These are phyloP conservation scores for Mitragyna speciosa DNA, from an alignment of 257 asterid species.

Conservation along the genomic window DNA sequence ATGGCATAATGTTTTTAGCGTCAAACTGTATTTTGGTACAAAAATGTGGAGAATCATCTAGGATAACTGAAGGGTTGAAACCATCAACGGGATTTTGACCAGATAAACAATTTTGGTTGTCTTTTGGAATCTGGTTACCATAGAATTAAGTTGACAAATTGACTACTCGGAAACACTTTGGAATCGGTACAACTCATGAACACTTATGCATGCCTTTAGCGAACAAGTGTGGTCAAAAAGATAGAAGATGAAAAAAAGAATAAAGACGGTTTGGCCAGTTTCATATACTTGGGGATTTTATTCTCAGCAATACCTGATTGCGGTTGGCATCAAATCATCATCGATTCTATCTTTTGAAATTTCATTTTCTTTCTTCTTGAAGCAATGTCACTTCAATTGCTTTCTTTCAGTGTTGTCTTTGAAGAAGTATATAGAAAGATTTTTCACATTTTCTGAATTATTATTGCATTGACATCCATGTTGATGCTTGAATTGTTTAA, in stretches of 20 bases:
- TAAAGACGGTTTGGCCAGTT: slow-evolving; percentile 14
- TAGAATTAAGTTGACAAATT: not conserved
- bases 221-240: slow-evolving; percentile 15
- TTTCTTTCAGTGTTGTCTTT: not conserved
- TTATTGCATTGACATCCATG: not conserved
- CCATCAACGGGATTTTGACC: not conserved
- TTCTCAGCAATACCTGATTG: slow-evolving; percentile 1
- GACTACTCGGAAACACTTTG: not conserved
- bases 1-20: not conserved
- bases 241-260: slow-evolving; percentile 11
- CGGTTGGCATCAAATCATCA: not conserved
- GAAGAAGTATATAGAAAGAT: not conserved
- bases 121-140: not conserved
- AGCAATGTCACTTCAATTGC: not conserved
- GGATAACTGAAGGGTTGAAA: not conserved
- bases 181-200: not conserved
- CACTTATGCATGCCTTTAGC: not conserved
- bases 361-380: not conserved
- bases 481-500: not conserved
- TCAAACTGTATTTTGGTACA: not conserved
- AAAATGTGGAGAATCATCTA: not conserved
- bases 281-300: slow-evolving; percentile 10
- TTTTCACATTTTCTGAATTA: not conserved
- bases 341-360: not conserved
- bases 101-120: not conserved